A percentile compares a stretch with the other conserved stretches of the same genome.
Evolutionary conservation across 164 flowering plant species (phyloP).

Genomic region (Aristolochia californica): DNA sequence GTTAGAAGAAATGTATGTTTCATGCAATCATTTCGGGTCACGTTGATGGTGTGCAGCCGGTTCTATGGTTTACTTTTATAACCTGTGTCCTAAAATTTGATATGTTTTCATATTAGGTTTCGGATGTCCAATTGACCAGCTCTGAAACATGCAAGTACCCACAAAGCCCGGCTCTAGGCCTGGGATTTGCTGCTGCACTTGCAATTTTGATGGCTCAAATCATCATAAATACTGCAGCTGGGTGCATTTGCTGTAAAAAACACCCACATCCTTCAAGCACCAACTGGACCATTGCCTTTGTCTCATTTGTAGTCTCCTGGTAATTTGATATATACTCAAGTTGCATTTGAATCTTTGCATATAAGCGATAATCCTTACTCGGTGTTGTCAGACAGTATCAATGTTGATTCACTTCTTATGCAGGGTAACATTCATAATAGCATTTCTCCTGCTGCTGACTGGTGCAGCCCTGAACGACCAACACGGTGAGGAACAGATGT

Average conservation of each 20-base stretch:
- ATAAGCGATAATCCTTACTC: background rate
- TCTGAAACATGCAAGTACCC: slow-evolving; percentile 48
- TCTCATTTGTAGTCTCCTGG: slow-evolving; percentile 81
- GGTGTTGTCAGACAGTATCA: background rate
- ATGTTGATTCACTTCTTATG: background rate
- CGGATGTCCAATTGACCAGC: slow-evolving; percentile 36
- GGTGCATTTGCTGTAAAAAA: slow-evolving; percentile 74
- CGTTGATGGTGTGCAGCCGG: too few relatives aligned
- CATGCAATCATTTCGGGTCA: too few relatives aligned
- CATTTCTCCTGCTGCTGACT: slow-evolving; percentile 73
- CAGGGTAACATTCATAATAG: slow-evolving; percentile 85
- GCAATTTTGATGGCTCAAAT: slow-evolving; percentile 64
- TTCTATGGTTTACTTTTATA: too few relatives aligned
- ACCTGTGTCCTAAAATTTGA: too few relatives aligned
- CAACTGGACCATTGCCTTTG: slow-evolving; percentile 52
- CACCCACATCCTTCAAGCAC: slow-evolving; percentile 38
- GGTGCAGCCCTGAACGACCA: slow-evolving; percentile 86
- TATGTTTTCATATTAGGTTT: slow-evolving; percentile 29
- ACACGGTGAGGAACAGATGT: slow-evolving; percentile 48
- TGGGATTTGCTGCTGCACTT: slow-evolving; percentile 65
- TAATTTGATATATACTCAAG: slow-evolving; percentile 22
- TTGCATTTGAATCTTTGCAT: background rate
- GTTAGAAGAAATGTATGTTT: too few relatives aligned
- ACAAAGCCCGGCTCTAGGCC: slow-evolving; percentile 68
- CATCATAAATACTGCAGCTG: slow-evolving; percentile 50